Percentiles rank a stretch among this genome's conserved stretches.
Conservation (phyloP, 2,329 filamentous ascomycete genomes). For the Ophiostoma australiae region DNA sequence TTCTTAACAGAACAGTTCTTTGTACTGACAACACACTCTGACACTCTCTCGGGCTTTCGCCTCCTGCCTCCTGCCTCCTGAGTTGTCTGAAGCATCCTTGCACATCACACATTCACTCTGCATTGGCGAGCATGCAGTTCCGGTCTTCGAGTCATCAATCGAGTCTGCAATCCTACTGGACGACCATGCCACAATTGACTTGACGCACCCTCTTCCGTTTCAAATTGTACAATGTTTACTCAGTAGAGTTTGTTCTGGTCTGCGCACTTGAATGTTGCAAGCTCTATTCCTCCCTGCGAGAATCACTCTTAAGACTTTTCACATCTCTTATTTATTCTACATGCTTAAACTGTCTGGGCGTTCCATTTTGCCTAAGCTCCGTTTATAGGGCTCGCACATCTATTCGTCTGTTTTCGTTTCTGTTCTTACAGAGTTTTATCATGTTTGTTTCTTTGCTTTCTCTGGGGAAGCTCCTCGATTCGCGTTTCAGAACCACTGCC, state of each 20-base stretch:
- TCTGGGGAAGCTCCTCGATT: conserved; percentile 1
- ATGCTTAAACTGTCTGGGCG: background rate
- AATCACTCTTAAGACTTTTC: background rate
- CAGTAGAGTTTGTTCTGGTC: background rate
- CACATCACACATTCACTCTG: background rate
- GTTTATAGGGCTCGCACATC: background rate
- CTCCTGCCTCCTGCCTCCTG: background rate
- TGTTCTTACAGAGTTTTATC: no score
- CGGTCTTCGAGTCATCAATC: background rate
- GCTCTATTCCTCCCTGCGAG: background rate
- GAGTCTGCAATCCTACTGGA: background rate
- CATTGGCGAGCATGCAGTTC: background rate
- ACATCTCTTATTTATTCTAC: background rate
- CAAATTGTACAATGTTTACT: background rate
- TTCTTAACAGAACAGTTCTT: background rate
- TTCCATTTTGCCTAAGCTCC: background rate
- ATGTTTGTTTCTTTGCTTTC: background rate
- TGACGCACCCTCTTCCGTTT: background rate
- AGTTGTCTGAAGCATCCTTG: background rate
- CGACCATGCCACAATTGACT: background rate
- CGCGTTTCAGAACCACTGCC: background rate
- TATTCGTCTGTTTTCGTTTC: background rate
- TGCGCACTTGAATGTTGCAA: background rate
- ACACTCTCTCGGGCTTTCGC: background rate
- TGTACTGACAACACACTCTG: background rate